Conservation (phyloP, 2,329 filamentous ascomycete species). For the Colletotrichum sp. region DNA sequence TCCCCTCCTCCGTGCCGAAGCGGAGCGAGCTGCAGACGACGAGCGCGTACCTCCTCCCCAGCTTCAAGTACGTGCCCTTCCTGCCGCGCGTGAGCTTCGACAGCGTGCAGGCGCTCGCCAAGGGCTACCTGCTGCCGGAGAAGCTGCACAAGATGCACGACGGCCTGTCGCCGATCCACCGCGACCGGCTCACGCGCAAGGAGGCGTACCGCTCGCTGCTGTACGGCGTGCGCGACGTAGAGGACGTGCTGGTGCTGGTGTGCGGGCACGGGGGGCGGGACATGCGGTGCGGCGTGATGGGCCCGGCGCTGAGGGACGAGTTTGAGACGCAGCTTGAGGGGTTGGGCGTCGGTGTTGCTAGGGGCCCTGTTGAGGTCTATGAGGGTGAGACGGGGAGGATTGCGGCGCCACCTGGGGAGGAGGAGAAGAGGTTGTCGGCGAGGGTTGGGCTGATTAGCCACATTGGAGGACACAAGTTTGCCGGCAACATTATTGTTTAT, state of each 20-base stretch:
- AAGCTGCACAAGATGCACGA: slow-evolving; percentile 67
- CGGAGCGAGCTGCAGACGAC: slow-evolving; percentile 53
- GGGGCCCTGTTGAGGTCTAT: slow-evolving; percentile 45
- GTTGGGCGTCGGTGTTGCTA: slow-evolving; percentile 53
- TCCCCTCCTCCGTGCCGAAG: slow-evolving; percentile 61
- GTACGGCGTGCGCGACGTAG: slow-evolving; percentile 62
- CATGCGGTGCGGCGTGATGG: slow-evolving; percentile 79
- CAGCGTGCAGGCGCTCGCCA: slow-evolving; percentile 61
- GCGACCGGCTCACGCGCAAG: slow-evolving; percentile 55
- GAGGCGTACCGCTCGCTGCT: slow-evolving; percentile 58
- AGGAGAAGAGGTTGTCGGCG: slow-evolving; percentile 43
- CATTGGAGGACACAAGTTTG: slow-evolving; percentile 85
- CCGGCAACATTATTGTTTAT: slow-evolving; percentile 84
- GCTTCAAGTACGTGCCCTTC: slow-evolving; percentile 79
- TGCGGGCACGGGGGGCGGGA: slow-evolving; percentile 89
- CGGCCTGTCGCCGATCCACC: slow-evolving; percentile 61
- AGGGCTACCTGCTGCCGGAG: slow-evolving; percentile 69
- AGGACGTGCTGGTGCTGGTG: slow-evolving; percentile 78
- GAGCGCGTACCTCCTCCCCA: slow-evolving; percentile 80
- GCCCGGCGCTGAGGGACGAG: slow-evolving; percentile 72
- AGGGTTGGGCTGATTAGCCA: slow-evolving; percentile 77
- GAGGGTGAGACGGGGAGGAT: slow-evolving; percentile 24
- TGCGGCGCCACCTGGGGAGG: not conserved
- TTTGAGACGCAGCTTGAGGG: slow-evolving; percentile 67
- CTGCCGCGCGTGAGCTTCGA: slow-evolving; percentile 68